phyloP scores from a whole-genome alignment of 306 rosid species.

The Quercus dentata region DNA sequence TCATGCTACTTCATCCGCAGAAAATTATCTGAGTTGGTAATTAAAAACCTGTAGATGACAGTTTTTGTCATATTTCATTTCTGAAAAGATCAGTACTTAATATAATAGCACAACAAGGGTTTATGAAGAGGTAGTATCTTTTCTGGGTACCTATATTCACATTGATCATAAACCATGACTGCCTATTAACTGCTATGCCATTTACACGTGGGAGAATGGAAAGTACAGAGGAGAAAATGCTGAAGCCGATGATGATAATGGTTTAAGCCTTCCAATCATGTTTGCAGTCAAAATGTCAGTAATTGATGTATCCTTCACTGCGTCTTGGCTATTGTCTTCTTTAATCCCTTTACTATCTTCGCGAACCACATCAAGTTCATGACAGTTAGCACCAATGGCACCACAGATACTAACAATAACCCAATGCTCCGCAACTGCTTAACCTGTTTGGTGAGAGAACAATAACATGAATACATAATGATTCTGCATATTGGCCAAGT shows the following conservation, averaged over 20 bases:
- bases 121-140: not conserved
- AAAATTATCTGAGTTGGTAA: not conserved
- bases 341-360: conserved; percentile 81
- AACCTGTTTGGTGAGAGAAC: conserved; percentile 45
- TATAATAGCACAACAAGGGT: not conserved
- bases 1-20: no score
- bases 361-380: conserved; percentile 94
- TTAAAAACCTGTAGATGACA: not conserved
- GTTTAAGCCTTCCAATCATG: not conserved
- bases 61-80: not conserved
- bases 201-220: not conserved
- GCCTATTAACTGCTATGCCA: not conserved
- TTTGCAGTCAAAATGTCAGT: not conserved
- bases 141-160: not conserved
- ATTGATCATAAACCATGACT: not conserved
- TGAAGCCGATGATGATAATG: not conserved
- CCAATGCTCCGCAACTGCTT: conserved; percentile 58
- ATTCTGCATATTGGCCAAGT: not conserved
- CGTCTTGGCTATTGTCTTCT: conserved; percentile 83
- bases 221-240: not conserved
- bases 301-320: conserved; percentile 38
- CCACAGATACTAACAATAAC: conserved; percentile 48
- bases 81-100: not conserved
- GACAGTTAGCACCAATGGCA: conserved; percentile 56
- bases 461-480: not conserved